Evolutionary conservation across 495 filamentous ascomycete genomes (phyloP), one percentile per base, ranked within the genome.

Genomic region (Recurvomyces mirabilis): DNA sequence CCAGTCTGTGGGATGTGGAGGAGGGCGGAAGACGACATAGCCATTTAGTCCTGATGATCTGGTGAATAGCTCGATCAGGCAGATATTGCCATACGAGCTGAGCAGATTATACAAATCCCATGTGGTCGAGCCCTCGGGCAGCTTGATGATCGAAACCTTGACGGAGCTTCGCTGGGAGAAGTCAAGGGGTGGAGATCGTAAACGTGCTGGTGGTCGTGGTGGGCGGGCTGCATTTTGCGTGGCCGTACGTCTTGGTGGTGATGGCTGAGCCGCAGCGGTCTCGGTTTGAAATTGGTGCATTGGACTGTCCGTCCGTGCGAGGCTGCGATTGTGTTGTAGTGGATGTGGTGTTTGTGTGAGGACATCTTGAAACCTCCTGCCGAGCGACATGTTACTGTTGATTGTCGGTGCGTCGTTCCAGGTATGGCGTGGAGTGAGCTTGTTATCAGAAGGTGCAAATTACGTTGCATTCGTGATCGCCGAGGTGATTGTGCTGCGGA

Each of bases 1-100:
- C 37, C 37, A 40, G 14, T 40, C 21, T 5, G 37, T 26, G 9
- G 23, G 13, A 20, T 40, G 37, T 12, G 37, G 46, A 5, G 46
- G 35, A 26, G 46, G 46, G 11, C 46, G 24, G 36, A 60, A 58
- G 3, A 43, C 32, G n/a, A 60, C 51, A 22, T 26, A 47, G 10
- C 43, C 57, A 15, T 22, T 3, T 1, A 15, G 14, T n/a, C 12
- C 23, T 14, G 17, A 1, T 19, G 29, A 35, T 25, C 1, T 2
- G 13, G 12, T 34, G 26, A 43, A 42, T 10, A 59, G 38, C 29
- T 59, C 54, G 22, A 59, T 55, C 17, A 14, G 20, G 3, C 26
- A 24, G 23, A 59, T 21, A 22, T 43, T 42, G 38, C 56, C 56
- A 23, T 47, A 38, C 10, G 14, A 23, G 13, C 21, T 32, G 17